Evolutionary conservation across 2,329 filamentous ascomycete species (phyloP).

Genomic region (Penicillium sp.): DNA sequence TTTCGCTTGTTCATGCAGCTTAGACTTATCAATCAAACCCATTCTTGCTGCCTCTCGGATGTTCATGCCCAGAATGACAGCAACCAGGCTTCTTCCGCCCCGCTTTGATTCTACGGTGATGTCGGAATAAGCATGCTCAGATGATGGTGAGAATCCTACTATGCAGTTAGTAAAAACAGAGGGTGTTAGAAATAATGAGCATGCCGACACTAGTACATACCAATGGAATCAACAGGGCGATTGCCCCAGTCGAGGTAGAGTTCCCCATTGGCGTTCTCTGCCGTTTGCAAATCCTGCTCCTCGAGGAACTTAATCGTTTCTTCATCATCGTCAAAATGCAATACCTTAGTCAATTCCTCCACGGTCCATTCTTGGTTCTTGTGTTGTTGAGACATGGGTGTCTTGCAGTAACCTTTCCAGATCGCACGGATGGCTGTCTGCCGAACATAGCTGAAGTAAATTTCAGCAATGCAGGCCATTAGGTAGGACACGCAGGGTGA

Average conservation of each 20-base stretch:
- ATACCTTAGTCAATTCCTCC: slow-evolving; percentile 50
- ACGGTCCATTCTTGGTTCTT: slow-evolving; percentile 60
- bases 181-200: background rate
- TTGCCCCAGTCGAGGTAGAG: slow-evolving; percentile 55
- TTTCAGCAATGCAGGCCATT: slow-evolving; percentile 65
- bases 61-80: slow-evolving; percentile 58
- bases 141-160: slow-evolving; percentile 43
- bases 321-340: slow-evolving; percentile 58
- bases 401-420: slow-evolving; percentile 54
- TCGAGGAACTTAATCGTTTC: slow-evolving; percentile 57
- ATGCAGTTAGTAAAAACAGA: background rate
- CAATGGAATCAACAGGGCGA: slow-evolving; percentile 49
- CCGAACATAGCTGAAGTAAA: slow-evolving; percentile 62
- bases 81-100: slow-evolving; percentile 54
- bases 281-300: slow-evolving; percentile 54
- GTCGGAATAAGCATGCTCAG: slow-evolving; percentile 56
- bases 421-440: slow-evolving; percentile 57
- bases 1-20: slow-evolving; percentile 30
- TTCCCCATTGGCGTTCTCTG: slow-evolving; percentile 46
- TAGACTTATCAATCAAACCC: slow-evolving; percentile 51
- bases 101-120: slow-evolving; percentile 61
- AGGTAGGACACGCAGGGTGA: slow-evolving; percentile 61
- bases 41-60: slow-evolving; percentile 52
- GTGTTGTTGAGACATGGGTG: slow-evolving; percentile 48
- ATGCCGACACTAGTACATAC: slow-evolving; percentile 25